A percentile compares a stretch with the other conserved stretches of the same genome.
Conservation (phyloP, 495 filamentous ascomycete genomes). For the Aspergillus biplanus region DNA sequence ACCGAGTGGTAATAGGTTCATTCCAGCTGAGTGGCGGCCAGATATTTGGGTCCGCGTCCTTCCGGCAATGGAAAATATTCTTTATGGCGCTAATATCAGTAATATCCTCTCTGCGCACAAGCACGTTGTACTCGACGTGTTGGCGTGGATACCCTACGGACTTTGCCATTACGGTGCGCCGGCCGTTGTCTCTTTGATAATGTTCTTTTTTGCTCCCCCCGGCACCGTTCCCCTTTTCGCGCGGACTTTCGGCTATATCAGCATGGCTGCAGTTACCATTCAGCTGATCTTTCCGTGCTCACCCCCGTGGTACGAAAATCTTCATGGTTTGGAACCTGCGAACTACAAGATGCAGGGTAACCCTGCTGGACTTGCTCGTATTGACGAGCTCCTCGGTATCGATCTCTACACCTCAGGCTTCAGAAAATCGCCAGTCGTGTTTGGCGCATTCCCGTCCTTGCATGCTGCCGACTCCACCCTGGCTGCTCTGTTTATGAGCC, state of each 20-base stretch:
- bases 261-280: slow-evolving; percentile 79
- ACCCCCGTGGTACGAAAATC: slow-evolving; percentile 93
- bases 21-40: slow-evolving; percentile 81
- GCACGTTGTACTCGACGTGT: slow-evolving; percentile 74
- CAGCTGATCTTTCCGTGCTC: slow-evolving; percentile 92
- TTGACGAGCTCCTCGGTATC: slow-evolving; percentile 85
- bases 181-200: slow-evolving; percentile 68
- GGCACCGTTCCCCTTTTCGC: slow-evolving; percentile 85
- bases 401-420: slow-evolving; percentile 92
- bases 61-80: slow-evolving; percentile 93
- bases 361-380: slow-evolving; percentile 84
- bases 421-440: slow-evolving; percentile 85
- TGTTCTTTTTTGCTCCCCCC: slow-evolving; percentile 88
- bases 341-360: slow-evolving; percentile 89
- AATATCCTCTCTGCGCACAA: slow-evolving; percentile 92
- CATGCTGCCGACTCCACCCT: slow-evolving; percentile 85
- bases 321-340: slow-evolving; percentile 84
- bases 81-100: slow-evolving; percentile 94
- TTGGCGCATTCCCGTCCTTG: slow-evolving; percentile 91
- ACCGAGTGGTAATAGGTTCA: slow-evolving; percentile 61
- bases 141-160: slow-evolving; percentile 94
- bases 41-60: slow-evolving; percentile 94
- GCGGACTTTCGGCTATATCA: slow-evolving; percentile 88
- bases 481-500: slow-evolving; percentile 89
- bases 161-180: slow-evolving; percentile 85